Evolutionary conservation across 2,329 filamentous ascomycete genomes (phyloP), one percentile per base, ranked within the genome.

Genomic region (Stromatinia cepivora): DNA sequence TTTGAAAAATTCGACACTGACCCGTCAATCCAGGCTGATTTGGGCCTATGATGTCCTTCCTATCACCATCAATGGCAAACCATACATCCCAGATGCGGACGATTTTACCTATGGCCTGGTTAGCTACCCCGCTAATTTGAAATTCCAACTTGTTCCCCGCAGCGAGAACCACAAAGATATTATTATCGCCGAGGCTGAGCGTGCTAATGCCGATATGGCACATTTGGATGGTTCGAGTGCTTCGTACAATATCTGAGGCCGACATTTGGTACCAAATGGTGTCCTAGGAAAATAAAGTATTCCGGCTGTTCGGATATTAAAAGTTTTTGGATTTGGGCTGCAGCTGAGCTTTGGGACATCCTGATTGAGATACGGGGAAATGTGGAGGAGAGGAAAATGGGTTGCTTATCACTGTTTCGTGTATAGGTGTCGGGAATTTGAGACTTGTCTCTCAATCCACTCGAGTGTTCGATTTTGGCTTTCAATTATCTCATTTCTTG

Each of bases 71-170:
- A 56, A 56, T n/a, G 53, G 53, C 10, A 56, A 56, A 9, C 31
- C 53, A n/a, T 56, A 56, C 10, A 56, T 56, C 11, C 53, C 53
- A n/a, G 53, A 56, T 31, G 31, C 34, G 31, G 34, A 56, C 6
- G 53, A 56, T 5, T 56, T 56, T 31, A 56, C 53, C 20, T 56
- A n/a, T 11, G 53, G 53, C 28, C 20, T 56, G 20, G 53, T 56
- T 20, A 56, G 53, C 53, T 56, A 56, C 11, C 53, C 53, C 22
- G 53, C 53, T 9, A 56, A 56, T 56, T 56, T 56, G 53, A 56
- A 56, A 22, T 56, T 36, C 31, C 20, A 36, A 15, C 53, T 56
- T 34, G 53, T 56, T 4, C 53, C 53, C 10, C 53, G 31, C 10
- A 56, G 53, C 20, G 53, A 56, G 53, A 56, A n/a, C 22, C 53